phyloP scores from a whole-genome alignment of 2,329 filamentous ascomycete species.

The Bipolaris gigantea region DNA sequence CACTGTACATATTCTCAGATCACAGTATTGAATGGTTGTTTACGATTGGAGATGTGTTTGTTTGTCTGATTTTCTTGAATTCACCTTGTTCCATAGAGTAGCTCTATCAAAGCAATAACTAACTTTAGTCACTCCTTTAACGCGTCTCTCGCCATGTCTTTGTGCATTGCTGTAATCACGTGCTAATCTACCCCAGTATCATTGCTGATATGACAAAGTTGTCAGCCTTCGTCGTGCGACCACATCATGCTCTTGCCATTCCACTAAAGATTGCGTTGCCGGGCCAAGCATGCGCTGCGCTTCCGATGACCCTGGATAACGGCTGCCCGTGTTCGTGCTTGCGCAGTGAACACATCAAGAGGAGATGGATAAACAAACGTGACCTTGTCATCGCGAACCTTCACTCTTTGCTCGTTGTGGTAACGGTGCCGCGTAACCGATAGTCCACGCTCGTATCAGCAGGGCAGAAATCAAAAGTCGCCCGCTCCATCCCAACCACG shows the following conservation, averaged over 20 bases:
- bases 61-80: not conserved
- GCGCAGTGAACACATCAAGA: not conserved
- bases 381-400: slow-evolving; percentile 2
- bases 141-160: not conserved
- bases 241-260: not conserved
- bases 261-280: not conserved
- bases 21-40: slow-evolving; percentile 4
- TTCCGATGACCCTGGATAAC: not conserved
- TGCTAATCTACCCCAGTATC: no score
- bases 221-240: not conserved
- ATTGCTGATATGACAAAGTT: not conserved
- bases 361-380: slow-evolving; percentile 2
- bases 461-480: not conserved
- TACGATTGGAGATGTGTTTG: not conserved
- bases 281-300: not conserved
- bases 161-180: no score
- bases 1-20: slow-evolving; percentile 16
- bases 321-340: not conserved
- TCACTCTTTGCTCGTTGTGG: slow-evolving; percentile 1
- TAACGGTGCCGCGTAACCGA: slow-evolving; percentile 6
- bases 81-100: not conserved
- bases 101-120: slow-evolving; percentile 7
- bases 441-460: slow-evolving; percentile 11
- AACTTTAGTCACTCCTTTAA: slow-evolving; percentile 14
- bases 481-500: not conserved